Percentiles rank a stretch among this genome's conserved stretches.
These are phyloP conservation scores for Wolfiporia cocos DNA, from an alignment of 1,284 basidiomycete species.

Conservation along the genomic window DNA sequence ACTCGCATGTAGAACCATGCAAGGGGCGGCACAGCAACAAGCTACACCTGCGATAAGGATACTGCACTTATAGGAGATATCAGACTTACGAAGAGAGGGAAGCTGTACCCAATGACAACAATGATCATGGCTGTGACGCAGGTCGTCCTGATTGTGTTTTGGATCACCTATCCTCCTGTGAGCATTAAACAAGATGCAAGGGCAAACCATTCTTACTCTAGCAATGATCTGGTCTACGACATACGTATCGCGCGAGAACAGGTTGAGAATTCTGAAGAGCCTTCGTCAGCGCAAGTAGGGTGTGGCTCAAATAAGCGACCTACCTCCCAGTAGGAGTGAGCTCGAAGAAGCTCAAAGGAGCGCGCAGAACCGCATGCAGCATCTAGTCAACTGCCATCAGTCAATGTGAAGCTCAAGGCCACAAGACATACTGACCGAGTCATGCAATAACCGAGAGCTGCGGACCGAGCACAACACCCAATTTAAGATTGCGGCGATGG, in stretches of 20 bases:
- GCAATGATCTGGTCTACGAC: constrained; percentile 84
- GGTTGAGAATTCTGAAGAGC: constrained; percentile 71
- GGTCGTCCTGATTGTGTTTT: constrained; percentile 58
- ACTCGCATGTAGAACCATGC: constrained; percentile 72
- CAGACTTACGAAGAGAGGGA: constrained; percentile 62
- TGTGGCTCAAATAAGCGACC: constrained; percentile 16
- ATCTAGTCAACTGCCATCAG: constrained; percentile 45
- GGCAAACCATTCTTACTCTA: constrained; percentile 35
- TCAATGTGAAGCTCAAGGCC: constrained; percentile 2
- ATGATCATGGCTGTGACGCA: constrained; percentile 68
- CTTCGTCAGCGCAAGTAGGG: too few species aligned
- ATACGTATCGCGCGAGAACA: constrained; percentile 92
- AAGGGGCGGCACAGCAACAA: constrained; percentile 72
- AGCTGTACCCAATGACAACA: constrained; percentile 72
- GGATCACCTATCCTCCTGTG: constrained; percentile 44
- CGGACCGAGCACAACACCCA: constrained; percentile 78
- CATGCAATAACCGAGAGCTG: constrained; percentile 74
- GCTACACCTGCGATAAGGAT: constrained; percentile 12
- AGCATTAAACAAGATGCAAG: background rate
- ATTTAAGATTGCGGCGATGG: constrained; percentile 54
- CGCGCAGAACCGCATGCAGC: constrained; percentile 72
- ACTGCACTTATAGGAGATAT: too few species aligned
- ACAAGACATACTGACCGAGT: constrained; percentile 42
- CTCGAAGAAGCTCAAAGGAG: constrained; percentile 87
- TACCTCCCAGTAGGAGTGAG: constrained; percentile 75